Evolutionary conservation across 176 grass and related monocot species (phyloP).

Genomic region (Triticum urartu): DNA sequence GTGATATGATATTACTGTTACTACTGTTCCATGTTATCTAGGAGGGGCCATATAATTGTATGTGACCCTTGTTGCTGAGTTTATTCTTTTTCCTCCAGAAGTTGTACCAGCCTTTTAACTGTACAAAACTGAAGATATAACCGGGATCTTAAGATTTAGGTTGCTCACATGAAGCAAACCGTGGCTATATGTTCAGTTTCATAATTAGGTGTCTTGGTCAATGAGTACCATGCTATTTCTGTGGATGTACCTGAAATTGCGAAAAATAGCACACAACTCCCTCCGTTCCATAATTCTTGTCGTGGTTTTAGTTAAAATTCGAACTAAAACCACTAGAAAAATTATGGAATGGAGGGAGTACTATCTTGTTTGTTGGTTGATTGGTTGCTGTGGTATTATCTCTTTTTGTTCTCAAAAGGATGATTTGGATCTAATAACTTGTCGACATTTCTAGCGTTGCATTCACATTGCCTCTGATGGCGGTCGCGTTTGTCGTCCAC

Average conservation of each 20-base stretch:
- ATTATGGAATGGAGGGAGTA: too few relatives aligned
- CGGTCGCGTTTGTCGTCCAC: conserved; percentile 86
- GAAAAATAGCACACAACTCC: not conserved
- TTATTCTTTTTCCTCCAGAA: not conserved
- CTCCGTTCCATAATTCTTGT: too few relatives aligned
- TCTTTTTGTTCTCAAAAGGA: not conserved
- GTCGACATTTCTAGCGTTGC: conserved; percentile 48
- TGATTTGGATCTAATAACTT: conserved; percentile 36
- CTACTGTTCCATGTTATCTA: too few relatives aligned
- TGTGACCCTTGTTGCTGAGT: not conserved
- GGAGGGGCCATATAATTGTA: not conserved
- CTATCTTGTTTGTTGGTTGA: not conserved
- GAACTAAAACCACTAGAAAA: too few relatives aligned
- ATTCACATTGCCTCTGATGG: conserved; percentile 91
- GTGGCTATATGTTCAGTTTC: not conserved
- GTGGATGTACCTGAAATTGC: not conserved
- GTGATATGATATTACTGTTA: too few relatives aligned
- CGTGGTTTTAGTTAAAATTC: too few relatives aligned
- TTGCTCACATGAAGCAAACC: not conserved
- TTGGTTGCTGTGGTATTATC: not conserved
- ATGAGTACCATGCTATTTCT: not conserved
- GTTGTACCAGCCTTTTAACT: not conserved
- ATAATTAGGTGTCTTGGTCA: not conserved
- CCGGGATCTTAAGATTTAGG: not conserved
- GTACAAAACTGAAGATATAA: not conserved